Evolutionary conservation across 2,329 filamentous ascomycete genomes (phyloP).

Genomic region (Tolypocladium amazonense): DNA sequence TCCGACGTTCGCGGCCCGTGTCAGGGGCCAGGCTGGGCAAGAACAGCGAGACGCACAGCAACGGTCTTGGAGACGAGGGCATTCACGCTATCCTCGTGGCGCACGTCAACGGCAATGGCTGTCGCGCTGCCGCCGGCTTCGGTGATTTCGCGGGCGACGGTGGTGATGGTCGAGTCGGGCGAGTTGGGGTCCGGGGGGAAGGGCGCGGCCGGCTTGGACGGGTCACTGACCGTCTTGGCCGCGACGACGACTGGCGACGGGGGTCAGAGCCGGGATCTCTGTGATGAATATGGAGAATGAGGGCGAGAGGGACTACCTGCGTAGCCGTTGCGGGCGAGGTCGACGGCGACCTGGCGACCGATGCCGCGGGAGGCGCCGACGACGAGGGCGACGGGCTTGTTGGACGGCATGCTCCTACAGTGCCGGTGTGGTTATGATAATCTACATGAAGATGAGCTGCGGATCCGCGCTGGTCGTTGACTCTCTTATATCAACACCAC

Average conservation of each 20-base stretch:
- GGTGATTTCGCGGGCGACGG: conserved; percentile 64
- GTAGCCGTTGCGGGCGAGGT: conserved; percentile 62
- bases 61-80: conserved; percentile 48
- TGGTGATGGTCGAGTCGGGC: conserved; percentile 63
- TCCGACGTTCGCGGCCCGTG: neutral
- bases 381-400: conserved; percentile 53
- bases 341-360: conserved; percentile 68
- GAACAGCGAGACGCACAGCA: conserved; percentile 6
- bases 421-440: neutral
- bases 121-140: conserved; percentile 52
- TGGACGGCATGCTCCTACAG: neutral
- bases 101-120: conserved; percentile 60
- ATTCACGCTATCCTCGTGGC: conserved; percentile 50
- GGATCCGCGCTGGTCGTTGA: neutral
- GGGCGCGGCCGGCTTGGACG: conserved; percentile 35
- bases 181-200: conserved; percentile 75
- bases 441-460: neutral
- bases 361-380: conserved; percentile 73
- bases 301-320: conserved; percentile 35
- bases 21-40: neutral
- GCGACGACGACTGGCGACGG: conserved; percentile 55
- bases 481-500: neutral
- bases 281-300: no score
- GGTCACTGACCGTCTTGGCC: conserved; percentile 63
- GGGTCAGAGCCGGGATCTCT: neutral